Conservation (phyloP, 1,284 basidiomycete species). For the Sanghuangporus baumii region DNA sequence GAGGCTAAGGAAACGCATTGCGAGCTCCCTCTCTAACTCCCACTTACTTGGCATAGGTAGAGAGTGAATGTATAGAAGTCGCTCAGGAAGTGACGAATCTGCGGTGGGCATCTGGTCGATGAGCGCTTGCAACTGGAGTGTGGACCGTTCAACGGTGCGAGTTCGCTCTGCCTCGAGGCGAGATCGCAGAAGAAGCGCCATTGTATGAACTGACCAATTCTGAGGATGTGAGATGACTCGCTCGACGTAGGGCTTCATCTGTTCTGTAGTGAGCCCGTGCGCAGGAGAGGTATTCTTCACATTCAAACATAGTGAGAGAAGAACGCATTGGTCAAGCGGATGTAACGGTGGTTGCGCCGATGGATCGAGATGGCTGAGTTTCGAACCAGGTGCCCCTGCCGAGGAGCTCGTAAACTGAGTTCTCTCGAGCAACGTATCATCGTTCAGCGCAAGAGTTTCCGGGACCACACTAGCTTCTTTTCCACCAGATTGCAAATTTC, state of each 20-base stretch:
- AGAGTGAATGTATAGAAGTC: conserved; percentile 74
- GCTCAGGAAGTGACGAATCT: conserved; percentile 64
- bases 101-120: conserved; percentile 93
- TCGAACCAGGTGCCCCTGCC: conserved; percentile 35
- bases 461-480: conserved; percentile 45
- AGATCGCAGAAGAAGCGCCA: conserved; percentile 86
- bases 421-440: conserved; percentile 94
- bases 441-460: conserved; percentile 81
- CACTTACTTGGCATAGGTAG: conserved; percentile 82
- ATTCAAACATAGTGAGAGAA: conserved; percentile 85
- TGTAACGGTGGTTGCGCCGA: conserved; percentile 80
- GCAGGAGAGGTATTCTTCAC: conserved; percentile 83
- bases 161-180: conserved; percentile 83
- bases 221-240: conserved; percentile 82
- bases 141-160: conserved; percentile 85
- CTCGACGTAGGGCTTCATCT: conserved; percentile 86
- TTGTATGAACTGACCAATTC: conserved; percentile 94
- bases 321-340: conserved; percentile 87
- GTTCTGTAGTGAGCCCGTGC: conserved; percentile 83
- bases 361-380: conserved; percentile 70
- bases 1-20: conserved; percentile 71
- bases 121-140: conserved; percentile 86
- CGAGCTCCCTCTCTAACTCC: conserved; percentile 89
- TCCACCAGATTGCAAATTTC: conserved; percentile 15
- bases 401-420: conserved; percentile 82